A percentile compares a stretch with the other conserved stretches of the same genome.
Conservation (phyloP, 805 yeast genomes). For the Saccharomycopsis fermentans region DNA sequence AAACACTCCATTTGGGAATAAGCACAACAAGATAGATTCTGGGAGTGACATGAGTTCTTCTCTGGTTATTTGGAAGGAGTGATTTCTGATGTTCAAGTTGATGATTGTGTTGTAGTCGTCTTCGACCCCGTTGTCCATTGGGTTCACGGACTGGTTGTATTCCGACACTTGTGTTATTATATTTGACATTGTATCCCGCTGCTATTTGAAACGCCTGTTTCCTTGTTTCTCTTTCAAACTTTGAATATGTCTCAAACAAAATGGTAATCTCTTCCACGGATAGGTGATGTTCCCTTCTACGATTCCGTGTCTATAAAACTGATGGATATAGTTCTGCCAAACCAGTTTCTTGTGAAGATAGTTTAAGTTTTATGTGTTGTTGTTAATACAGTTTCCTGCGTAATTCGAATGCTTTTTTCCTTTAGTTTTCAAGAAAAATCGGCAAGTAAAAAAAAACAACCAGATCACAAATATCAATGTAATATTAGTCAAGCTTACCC, state of each 20-base stretch:
- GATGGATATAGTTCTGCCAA: no score
- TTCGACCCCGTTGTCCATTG: conserved; percentile 20
- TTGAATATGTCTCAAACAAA: not conserved
- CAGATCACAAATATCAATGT: not conserved
- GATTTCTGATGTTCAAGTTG: conserved; percentile 69
- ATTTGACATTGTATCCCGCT: conserved; percentile 20
- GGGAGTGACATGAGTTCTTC: conserved; percentile 89
- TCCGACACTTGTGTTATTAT: conserved; percentile 68
- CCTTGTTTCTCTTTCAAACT: not conserved
- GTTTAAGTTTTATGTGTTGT: no score
- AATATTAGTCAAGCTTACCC: not conserved
- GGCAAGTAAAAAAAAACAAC: not conserved
- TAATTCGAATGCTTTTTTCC: no score
- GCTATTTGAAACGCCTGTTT: not conserved
- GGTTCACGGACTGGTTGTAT: not conserved
- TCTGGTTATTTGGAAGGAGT: conserved; percentile 63
- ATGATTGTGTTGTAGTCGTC: conserved; percentile 59
- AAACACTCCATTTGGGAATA: conserved; percentile 87
- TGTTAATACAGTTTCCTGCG: no score
- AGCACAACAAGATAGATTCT: conserved; percentile 74
- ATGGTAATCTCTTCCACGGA: no score
- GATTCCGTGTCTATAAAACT: no score
- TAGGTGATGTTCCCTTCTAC: no score
- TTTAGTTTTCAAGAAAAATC: not conserved
- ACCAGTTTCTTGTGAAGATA: no score